phyloP scores from a whole-genome alignment of 1,284 basidiomycete species.

The Stygiomarasmius scandens region DNA sequence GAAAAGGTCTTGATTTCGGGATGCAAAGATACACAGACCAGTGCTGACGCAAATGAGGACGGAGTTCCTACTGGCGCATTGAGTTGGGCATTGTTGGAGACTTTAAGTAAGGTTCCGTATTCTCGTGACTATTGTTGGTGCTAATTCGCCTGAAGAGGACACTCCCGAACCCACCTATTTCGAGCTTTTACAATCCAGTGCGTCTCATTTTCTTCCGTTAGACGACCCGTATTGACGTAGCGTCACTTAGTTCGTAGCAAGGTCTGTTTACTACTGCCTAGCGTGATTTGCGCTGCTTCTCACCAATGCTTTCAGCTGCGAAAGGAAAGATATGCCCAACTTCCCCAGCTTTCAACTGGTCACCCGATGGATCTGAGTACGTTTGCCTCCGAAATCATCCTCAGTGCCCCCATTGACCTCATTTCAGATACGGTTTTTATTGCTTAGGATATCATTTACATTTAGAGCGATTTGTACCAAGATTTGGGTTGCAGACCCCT shows the following conservation, averaged over 20 bases:
- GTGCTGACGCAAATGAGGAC: constrained; percentile 12
- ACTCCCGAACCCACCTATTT: constrained; percentile 11
- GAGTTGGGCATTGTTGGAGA: constrained; percentile 12
- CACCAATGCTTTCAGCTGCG: constrained; percentile 3
- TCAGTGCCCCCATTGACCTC: background rate
- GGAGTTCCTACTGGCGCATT: constrained; percentile 12
- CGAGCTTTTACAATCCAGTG: constrained; percentile 9
- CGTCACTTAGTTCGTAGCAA: constrained; percentile 7
- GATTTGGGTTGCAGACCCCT: too few species aligned
- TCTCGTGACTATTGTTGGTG: background rate
- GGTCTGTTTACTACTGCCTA: background rate
- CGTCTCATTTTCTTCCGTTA: background rate
- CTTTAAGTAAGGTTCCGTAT: constrained; percentile 2
- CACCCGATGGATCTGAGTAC: constrained; percentile 13
- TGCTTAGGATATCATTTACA: background rate
- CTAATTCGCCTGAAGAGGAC: constrained; percentile 1
- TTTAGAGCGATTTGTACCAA: too few species aligned
- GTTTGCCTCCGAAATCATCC: background rate
- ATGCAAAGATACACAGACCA: constrained; percentile 12
- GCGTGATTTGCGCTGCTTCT: background rate
- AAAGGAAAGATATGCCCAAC: constrained; percentile 7
- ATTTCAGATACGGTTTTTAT: constrained; percentile 5
- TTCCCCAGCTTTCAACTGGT: constrained; percentile 12
- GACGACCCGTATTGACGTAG: background rate
- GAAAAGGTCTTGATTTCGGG: constrained; percentile 11